Evolutionary conservation across 192 early-diverging fungal species (phyloP).

Genomic region (Umbelopsis sp.): DNA sequence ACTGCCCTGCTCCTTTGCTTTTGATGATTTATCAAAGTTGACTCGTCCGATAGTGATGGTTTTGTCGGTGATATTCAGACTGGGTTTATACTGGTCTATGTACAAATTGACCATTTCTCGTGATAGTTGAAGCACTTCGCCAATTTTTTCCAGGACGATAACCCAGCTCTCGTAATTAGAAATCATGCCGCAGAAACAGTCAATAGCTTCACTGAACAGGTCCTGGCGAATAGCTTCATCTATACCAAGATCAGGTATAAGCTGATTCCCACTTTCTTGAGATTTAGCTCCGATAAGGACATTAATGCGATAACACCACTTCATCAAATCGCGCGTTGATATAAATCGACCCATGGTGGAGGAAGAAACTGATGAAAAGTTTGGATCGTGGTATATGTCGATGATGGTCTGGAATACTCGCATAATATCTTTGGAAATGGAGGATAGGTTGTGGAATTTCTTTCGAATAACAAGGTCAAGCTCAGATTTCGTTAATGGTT

Average conservation of each 20-base stretch:
- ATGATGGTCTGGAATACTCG: slow-evolving; percentile 52
- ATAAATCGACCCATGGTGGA: slow-evolving; percentile 57
- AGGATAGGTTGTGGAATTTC: slow-evolving; percentile 54
- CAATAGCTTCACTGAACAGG: slow-evolving; percentile 83
- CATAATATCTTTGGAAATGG: slow-evolving; percentile 56
- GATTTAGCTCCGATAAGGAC: slow-evolving; percentile 43
- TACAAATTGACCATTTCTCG: slow-evolving; percentile 69
- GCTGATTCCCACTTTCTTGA: slow-evolving; percentile 20
- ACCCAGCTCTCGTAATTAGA: slow-evolving; percentile 67
- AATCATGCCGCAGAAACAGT: slow-evolving; percentile 87
- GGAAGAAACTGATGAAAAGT: slow-evolving; percentile 44
- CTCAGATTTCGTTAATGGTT: slow-evolving; percentile 61
- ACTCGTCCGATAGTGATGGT: slow-evolving; percentile 59
- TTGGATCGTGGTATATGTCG: slow-evolving; percentile 47
- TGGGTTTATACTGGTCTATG: slow-evolving; percentile 69
- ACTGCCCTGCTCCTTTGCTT: slow-evolving; percentile 29
- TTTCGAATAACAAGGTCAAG: slow-evolving; percentile 62
- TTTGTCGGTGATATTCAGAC: slow-evolving; percentile 41
- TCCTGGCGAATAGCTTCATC: slow-evolving; percentile 55
- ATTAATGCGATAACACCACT: slow-evolving; percentile 84
- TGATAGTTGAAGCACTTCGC: slow-evolving; percentile 68
- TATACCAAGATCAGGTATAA: slow-evolving; percentile 27
- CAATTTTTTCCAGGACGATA: slow-evolving; percentile 61
- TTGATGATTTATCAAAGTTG: slow-evolving; percentile 38
- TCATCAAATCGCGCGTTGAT: slow-evolving; percentile 86